A percentile compares a stretch with the other conserved stretches of the same genome.
Conservation (phyloP, 257 asterid species). For the Ligustrum vulgare region DNA sequence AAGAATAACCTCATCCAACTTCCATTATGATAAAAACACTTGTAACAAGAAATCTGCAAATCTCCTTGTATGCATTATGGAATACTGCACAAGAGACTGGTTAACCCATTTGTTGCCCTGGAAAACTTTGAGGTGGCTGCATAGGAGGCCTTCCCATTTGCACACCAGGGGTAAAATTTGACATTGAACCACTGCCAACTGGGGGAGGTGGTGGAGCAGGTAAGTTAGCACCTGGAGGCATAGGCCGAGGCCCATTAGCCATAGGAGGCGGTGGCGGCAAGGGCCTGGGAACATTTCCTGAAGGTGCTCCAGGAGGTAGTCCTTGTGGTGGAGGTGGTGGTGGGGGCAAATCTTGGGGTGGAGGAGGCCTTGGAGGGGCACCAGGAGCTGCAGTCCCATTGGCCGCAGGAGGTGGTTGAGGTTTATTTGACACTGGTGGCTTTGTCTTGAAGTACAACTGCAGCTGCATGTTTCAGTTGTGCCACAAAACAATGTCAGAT, state of each 20-base stretch:
- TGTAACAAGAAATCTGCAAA: neutral
- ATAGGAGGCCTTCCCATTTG: conserved; percentile 87
- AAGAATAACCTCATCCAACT: neutral
- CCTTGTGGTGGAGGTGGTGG: conserved; percentile 83
- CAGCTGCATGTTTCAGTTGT: conserved; percentile 44
- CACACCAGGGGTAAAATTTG: conserved; percentile 74
- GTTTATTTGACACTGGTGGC: conserved; percentile 74
- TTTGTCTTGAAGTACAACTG: conserved; percentile 73
- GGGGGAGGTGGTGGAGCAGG: conserved; percentile 96
- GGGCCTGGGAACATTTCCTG: conserved; percentile 58
- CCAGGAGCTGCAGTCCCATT: conserved; percentile 66
- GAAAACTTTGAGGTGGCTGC: conserved; percentile 79
- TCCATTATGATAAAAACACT: neutral
- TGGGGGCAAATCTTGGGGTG: conserved; percentile 69
- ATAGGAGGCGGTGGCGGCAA: conserved; percentile 68
- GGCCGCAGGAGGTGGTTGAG: conserved; percentile 54
- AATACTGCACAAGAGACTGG: conserved; percentile 3
- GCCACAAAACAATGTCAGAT: conserved; percentile 17
- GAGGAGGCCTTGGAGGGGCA: conserved; percentile 60
- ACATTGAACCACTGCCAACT: conserved; percentile 67
- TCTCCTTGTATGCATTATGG: neutral
- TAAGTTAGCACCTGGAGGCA: conserved; percentile 90
- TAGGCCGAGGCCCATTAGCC: conserved; percentile 86
- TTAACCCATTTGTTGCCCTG: conserved; percentile 74
- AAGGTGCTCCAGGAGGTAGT: conserved; percentile 49